Evolutionary conservation across 108 stramenopile species (phyloP), one percentile per base, ranked within the genome.

Genomic region (Pseudonitzschia multiseries): DNA sequence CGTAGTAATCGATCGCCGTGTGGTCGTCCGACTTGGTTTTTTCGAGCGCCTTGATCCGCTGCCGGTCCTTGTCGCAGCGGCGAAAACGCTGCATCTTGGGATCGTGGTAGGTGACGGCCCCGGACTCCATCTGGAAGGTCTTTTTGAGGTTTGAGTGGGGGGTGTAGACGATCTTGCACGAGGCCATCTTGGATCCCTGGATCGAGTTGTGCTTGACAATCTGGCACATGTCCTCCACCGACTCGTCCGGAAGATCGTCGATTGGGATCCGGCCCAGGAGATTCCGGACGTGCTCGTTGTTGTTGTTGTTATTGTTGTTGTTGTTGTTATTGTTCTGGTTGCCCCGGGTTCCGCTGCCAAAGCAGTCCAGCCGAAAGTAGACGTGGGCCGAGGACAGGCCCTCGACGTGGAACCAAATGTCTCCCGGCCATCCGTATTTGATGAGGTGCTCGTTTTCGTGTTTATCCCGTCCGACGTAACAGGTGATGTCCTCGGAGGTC

Each of bases 401-500:
- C 20, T 76, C 75, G 57, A 76, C 75, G 61, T 76, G 75, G 62
- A 76, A 76, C 75, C 75, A 76, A 53, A 76, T 54, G 51, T 76
- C 75, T 20, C 69, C 68, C 32, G 75, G 75, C 75, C 75, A 76
- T 6, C 75, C 75, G 51, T 76, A 70, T 26, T 62, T 51, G 56
- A 76, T 76, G 14, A 76, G 43, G 44, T 51, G 41, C 50, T 76
- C 75, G 62, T 76, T 76, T 31, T 76, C 75, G 46, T 76, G 62
- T 31, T 76, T 76, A 32, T 76, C 75, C 12, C 75, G 68, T n/a
- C 75, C 75, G 4, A 76, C 75, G 40, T 76, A 76, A 26, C 75
- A 76, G 0, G 40, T 70, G 20, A 76, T 70, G 50, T 76, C 75
- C 15, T 52, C 31, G 6, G 40, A 44, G 4, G 46, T 29, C 32